phyloP scores from a whole-genome alignment of 2,329 filamentous ascomycete genomes.

The Polychaeton citri region DNA sequence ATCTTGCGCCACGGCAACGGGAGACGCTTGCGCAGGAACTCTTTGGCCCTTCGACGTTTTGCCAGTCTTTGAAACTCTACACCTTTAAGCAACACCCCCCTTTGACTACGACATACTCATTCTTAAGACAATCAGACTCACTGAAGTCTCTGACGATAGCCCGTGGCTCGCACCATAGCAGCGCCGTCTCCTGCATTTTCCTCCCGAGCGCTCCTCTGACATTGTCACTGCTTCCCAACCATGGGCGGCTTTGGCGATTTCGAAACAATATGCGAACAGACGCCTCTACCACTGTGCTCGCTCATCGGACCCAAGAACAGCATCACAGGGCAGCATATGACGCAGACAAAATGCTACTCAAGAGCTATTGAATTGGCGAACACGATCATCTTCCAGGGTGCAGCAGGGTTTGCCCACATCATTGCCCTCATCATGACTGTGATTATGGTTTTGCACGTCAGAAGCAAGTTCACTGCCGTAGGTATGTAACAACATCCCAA shows the following conservation, averaged over 20 bases:
- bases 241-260: slow-evolving; percentile 91
- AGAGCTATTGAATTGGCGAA: slow-evolving; percentile 93
- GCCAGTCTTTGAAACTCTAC: too few species aligned
- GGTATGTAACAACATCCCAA: slow-evolving; percentile 58
- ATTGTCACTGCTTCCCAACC: slow-evolving; percentile 30
- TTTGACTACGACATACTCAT: too few species aligned
- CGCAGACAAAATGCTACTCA: slow-evolving; percentile 83
- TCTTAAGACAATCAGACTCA: too few species aligned
- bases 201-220: too few species aligned
- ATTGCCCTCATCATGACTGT: slow-evolving; percentile 81
- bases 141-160: too few species aligned
- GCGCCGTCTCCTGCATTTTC: too few species aligned
- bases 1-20: too few species aligned
- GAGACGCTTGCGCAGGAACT: too few species aligned
- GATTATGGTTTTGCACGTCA: slow-evolving; percentile 92
- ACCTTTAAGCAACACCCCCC: too few species aligned
- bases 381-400: slow-evolving; percentile 95
- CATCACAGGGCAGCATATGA: slow-evolving; percentile 51
- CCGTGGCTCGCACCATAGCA: too few species aligned
- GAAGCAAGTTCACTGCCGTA: slow-evolving; percentile 96
- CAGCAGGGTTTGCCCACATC: slow-evolving; percentile 85
- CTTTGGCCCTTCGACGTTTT: too few species aligned
- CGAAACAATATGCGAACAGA: slow-evolving; percentile 68
- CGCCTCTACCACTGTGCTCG: slow-evolving; percentile 75
- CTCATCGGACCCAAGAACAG: slow-evolving; percentile 63